phyloP scores from a whole-genome alignment of 225 moss, liverwort and hornwort genomes.

The Anthoceros angustus region DNA sequence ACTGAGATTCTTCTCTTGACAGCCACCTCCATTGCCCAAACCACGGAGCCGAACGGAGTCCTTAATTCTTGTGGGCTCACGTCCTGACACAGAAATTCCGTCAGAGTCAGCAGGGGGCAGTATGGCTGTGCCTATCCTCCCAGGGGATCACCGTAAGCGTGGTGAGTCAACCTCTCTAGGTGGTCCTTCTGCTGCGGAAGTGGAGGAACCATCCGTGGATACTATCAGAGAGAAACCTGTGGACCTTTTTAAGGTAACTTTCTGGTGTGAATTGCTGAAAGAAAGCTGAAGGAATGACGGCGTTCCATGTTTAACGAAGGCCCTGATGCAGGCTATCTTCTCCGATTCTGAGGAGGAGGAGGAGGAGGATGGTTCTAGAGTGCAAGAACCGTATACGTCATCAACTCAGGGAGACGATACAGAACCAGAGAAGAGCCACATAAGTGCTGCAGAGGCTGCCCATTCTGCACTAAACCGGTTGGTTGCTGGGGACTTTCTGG shows the following conservation, averaged over 20 bases:
- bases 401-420: constrained; percentile 3
- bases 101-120: constrained; percentile 14
- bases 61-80: constrained; percentile 34
- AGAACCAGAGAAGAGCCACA: constrained; percentile 6
- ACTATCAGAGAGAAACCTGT: constrained; percentile 45
- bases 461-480: constrained; percentile 50
- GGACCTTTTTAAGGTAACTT: constrained; percentile 77
- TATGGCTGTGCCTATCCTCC: constrained; percentile 7
- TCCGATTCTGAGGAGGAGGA: constrained; percentile 66
- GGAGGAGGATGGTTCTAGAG: constrained; percentile 13
- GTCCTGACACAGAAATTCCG: constrained; percentile 24
- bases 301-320: background rate
- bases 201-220: constrained; percentile 23
- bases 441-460: constrained; percentile 42
- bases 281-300: no score
- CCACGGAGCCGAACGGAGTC: constrained; percentile 57
- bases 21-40: constrained; percentile 48
- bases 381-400: constrained; percentile 5
- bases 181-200: constrained; percentile 12
- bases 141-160: constrained; percentile 7
- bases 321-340: constrained; percentile 53
- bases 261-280: background rate
- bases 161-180: constrained; percentile 8
- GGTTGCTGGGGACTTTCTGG: constrained; percentile 81
- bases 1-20: constrained; percentile 7